Base-by-base conservation (phyloP, 1,284 basidiomycete species). In the Chiua sp. region DNA sequence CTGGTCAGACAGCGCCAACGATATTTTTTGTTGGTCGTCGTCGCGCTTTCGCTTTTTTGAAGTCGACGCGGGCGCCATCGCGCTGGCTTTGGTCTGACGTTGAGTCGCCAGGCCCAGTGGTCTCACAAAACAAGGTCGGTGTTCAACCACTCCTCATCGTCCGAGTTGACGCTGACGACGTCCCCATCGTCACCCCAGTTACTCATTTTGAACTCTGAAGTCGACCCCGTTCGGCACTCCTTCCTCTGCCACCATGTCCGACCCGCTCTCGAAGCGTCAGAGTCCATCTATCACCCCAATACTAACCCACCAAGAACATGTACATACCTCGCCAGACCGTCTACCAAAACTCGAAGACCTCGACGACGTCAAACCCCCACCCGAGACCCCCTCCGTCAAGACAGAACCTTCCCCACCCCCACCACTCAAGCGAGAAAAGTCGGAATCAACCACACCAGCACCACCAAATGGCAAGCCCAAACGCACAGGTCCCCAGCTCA, bases 21-120 rank as follows among this genome's bases (percentile, higher is more conserved):
- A 79, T 57, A 84, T 66, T 61, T 78, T 77, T 48, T 69, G 72
- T 49, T 72, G 67, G 53, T 77, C 75, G 47, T 72, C 68, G 50
- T 78, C 78, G 63, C 85, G 81, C 75, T 90, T 91, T 67, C 88
- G 82, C 75, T 91, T 90, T 78, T 84, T 87, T 60, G 79, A 76
- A 57, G 72, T 62, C 59, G 77, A 70, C 61, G 65, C 48, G 11
- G 74, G 60, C 53, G 68, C 53, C 75, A 77, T 78, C 8, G 15
- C 49, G 13, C 32, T 42, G 47, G 13, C 59, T 63, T 57, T 60
- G 56, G 58, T 62, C n/a, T 53, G 62, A 63, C 61, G 60, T 55
- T 59, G 44, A 39, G 37, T 60, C 33, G 56, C 52, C 47, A 60
- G 59, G 47, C 55, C 54, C 18, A 50, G 15, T 22, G 39, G 30